Evolutionary conservation across 208 protist genomes (phyloP), one percentile per base, ranked within the genome.

Genomic region (Trypanosoma boissoni): DNA sequence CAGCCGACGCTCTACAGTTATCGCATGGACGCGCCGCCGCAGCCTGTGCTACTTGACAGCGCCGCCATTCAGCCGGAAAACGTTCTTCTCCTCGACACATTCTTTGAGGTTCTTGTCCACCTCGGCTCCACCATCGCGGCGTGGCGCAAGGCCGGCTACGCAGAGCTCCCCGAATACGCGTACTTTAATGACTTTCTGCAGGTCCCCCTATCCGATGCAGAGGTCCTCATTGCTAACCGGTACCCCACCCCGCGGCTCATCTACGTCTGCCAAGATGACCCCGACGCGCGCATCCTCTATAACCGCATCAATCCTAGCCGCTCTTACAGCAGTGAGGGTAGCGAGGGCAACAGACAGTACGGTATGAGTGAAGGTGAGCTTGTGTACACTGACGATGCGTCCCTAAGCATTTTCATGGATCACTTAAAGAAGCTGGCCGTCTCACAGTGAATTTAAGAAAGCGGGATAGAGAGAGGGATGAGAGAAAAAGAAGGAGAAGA

Each of bases 31-130:
- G 88, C 65, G 7, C 71, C 78, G 26, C 90, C 93, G 2, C 58
- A 85, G 49, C 92, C 97, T 31, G 96, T 98, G 12, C 70, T 94
- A 16, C 80, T 99, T 1, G 92, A 97, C 67, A 95, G 94, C 53
- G 67, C 74, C 3, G 82, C 76, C 46, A 89, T 98, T 41, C 67
- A 86, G 28, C 75, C 74, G 0, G 94, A 99, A 60, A 89, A 88
- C 59, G 96, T 99, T 58, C 82, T 99, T 3, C 78, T 99, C 2
- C 89, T 99, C 20, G 98, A 99, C 76, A 99, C 97, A 21, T 99
- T 98, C 74, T 99, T 99, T 86, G 87, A 98, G 58, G 95, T 99
- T 20, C 76, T 99, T 45, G 78, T 99, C 45, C 98, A 97, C 74
- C 88, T 98, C 71, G 98, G 98, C 45, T 84, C 96, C 36, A 92